Base-by-base conservation (phyloP, 345 rosid genomes). In the Heritiera fomes region DNA sequence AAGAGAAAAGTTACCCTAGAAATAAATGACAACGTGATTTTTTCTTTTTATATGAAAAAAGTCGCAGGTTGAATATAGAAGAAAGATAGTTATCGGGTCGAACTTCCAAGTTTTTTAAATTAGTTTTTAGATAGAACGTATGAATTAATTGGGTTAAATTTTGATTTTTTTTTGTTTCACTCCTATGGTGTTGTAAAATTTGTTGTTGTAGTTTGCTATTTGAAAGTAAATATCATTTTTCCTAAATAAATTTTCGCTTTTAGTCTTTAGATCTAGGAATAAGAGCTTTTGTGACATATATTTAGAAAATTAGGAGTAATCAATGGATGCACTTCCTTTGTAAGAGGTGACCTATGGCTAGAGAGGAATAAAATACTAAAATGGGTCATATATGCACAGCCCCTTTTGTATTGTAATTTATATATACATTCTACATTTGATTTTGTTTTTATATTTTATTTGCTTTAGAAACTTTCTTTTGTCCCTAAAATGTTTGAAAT, bases 291-390 rank as follows among this genome's bases (percentile, higher is more conserved):
- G 75, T 59, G 66, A 43, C 41, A 41, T 77, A 68, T 67, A 72
- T 50, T 30, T 71, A 52, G 2, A 15, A 52, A 77, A 14, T 68
- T 82, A 82, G 83, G 62, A 77, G 80, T 75, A 77, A 80, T 62
- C 45, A 41, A 45, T 79, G 68, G 58, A 62, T 77, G 78, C 77
- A 76, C 74, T 80, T 78, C 80, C 15, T 67, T 86, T 82, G 61
- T 23, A 23, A 23, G 28, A 23, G 28, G 28, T 64, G 69, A 49
- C 49, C 49, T 43, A 43, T 52, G 9, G 59, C 5, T 49, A 49
- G 69, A 55, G 77, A 78, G 79, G 56, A 65, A 4, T 69, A 71
- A 76, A 74, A 79, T 23, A 75, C 78, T 75, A 82, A 50, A 45
- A 23, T 8, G 60, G 59, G 56, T 63, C 28, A 2, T 69, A 45